Evolutionary conservation across 1,284 basidiomycete species (phyloP).

Genomic region (Leccinum pachyderme): DNA sequence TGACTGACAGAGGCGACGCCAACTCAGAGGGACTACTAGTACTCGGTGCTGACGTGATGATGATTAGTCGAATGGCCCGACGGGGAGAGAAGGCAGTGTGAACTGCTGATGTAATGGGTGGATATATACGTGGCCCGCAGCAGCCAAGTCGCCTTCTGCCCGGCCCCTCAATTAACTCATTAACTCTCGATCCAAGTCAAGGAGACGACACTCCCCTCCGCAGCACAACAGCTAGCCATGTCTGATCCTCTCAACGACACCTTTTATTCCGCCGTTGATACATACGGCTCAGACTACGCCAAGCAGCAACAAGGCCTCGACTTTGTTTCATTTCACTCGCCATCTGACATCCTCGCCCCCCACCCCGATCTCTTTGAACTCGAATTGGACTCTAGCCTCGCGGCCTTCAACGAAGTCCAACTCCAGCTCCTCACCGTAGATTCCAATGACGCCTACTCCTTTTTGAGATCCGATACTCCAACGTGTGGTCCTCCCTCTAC

Average conservation of each 20-base stretch:
- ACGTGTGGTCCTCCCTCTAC: slow-evolving; percentile 71
- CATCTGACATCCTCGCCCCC: slow-evolving; percentile 66
- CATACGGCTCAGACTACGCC: slow-evolving; percentile 38
- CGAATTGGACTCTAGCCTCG: slow-evolving; percentile 71
- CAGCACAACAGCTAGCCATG: slow-evolving; percentile 29
- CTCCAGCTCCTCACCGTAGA: slow-evolving; percentile 63
- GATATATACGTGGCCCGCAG: slow-evolving; percentile 41
- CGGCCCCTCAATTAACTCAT: background rate
- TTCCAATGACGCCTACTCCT: slow-evolving; percentile 59
- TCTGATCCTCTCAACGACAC: slow-evolving; percentile 32
- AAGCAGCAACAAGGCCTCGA: slow-evolving; percentile 49
- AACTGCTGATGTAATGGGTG: slow-evolving; percentile 34
- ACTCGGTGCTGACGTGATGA: slow-evolving; percentile 21
- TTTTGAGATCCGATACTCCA: slow-evolving; percentile 59
- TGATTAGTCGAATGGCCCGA: slow-evolving; percentile 26
- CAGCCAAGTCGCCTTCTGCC: slow-evolving; percentile 12
- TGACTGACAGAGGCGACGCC: background rate
- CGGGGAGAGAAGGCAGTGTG: slow-evolving; percentile 22
- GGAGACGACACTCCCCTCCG: slow-evolving; percentile 22
- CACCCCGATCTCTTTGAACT: slow-evolving; percentile 78
- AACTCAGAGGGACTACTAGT: background rate
- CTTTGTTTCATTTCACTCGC: slow-evolving; percentile 65
- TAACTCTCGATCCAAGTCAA: slow-evolving; percentile 8
- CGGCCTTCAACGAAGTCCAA: slow-evolving; percentile 58
- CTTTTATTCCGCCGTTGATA: slow-evolving; percentile 35